A percentile compares a stretch with the other conserved stretches of the same genome.
Evolutionary conservation across 805 yeast genomes (phyloP).

Genomic region (Zygosaccharomyces bailii): DNA sequence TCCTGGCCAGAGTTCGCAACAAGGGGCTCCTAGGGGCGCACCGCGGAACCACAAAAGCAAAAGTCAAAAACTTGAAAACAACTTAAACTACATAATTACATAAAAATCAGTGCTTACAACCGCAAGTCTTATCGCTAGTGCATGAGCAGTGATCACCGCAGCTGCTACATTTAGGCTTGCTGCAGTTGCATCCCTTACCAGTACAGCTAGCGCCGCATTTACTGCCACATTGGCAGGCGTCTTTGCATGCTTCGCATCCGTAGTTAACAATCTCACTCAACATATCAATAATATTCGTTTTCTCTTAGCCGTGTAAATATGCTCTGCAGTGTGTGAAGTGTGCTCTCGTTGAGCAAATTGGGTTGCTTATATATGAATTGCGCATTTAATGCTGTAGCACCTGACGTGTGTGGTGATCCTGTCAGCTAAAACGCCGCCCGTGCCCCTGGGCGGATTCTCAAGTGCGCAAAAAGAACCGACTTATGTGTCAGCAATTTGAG

Average conservation of each 20-base stretch:
- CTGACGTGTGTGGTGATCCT: not conserved
- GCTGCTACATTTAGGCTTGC: constrained; percentile 2
- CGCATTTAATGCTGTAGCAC: not conserved
- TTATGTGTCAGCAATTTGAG: not conserved
- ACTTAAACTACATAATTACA: not conserved
- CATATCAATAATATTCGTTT: not conserved
- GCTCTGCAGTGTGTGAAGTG: not conserved
- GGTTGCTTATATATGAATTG: not conserved
- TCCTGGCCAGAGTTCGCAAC: too few relatives aligned
- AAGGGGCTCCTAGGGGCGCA: not conserved
- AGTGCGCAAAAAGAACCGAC: constrained; percentile 6
- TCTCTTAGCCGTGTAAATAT: not conserved
- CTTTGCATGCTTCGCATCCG: constrained; percentile 5
- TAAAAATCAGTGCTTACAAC: not conserved
- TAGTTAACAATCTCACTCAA: constrained; percentile 3
- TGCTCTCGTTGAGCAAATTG: constrained; percentile 1
- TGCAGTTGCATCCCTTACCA: constrained; percentile 7
- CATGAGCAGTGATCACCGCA: constrained; percentile 1
- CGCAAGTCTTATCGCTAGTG: not conserved
- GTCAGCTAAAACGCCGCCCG: not conserved
- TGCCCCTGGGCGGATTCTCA: too few relatives aligned
- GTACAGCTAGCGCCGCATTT: constrained; percentile 7
- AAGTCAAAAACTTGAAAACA: not conserved
- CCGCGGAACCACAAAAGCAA: not conserved
- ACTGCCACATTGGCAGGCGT: constrained; percentile 8